Percentiles rank a stretch among this genome's conserved stretches.
These are phyloP conservation scores for Tulasnella sp. DNA, from an alignment of 768 basidiomycete species.

Conservation along the genomic window DNA sequence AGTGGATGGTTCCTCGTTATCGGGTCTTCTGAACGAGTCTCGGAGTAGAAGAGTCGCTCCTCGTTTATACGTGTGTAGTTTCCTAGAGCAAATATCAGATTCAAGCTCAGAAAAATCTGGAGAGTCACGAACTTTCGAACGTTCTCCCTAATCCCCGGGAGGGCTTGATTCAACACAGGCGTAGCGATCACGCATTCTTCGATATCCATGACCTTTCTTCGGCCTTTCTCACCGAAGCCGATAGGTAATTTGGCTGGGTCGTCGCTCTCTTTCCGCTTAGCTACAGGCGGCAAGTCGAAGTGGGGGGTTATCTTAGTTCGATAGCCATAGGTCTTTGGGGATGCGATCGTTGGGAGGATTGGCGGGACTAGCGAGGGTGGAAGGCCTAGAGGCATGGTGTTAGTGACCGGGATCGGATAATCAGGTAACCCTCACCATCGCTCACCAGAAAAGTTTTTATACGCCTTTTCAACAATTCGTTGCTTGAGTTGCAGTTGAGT, in stretches of 20 bases:
- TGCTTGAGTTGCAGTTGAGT: slow-evolving; percentile 85
- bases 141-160: slow-evolving; percentile 61
- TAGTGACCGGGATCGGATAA: background rate
- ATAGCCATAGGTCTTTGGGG: slow-evolving; percentile 88
- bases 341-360: slow-evolving; percentile 76
- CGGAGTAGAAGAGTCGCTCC: slow-evolving; percentile 90
- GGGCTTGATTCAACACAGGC: slow-evolving; percentile 69
- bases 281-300: slow-evolving; percentile 75
- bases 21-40: slow-evolving; percentile 63
- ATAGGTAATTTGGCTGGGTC: slow-evolving; percentile 60
- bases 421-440: background rate
- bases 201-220: slow-evolving; percentile 80
- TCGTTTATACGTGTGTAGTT: slow-evolving; percentile 76
- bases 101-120: background rate
- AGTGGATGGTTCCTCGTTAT: background rate
- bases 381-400: slow-evolving; percentile 51
- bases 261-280: slow-evolving; percentile 46
- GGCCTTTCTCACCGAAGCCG: slow-evolving; percentile 84
- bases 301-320: slow-evolving; percentile 98
- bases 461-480: slow-evolving; percentile 83
- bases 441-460: slow-evolving; percentile 70
- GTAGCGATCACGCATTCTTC: slow-evolving; percentile 98
- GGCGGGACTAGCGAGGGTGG: slow-evolving; percentile 60
- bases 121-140: slow-evolving; percentile 62
- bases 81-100: slow-evolving; percentile 50